Base-by-base conservation (phyloP, 2,329 filamentous ascomycete genomes). In the Neopestalotiopsis clavispora region DNA sequence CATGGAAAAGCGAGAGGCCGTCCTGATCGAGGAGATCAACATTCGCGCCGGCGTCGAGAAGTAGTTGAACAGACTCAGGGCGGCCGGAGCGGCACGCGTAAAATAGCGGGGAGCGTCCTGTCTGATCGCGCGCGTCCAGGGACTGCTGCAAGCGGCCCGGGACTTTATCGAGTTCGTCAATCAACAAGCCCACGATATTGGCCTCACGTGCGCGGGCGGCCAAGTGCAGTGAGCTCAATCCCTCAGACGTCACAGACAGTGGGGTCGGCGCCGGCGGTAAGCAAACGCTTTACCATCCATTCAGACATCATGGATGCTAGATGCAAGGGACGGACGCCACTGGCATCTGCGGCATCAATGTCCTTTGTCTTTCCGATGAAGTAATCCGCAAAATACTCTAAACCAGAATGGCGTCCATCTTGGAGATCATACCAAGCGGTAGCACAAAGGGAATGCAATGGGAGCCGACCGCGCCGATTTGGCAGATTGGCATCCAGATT, bases 161-260 rank as follows among this genome's bases (percentile, higher is more conserved):
- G 45, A 9, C 12, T 40, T 34, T 14, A 52, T 20, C 5, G 68
- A 63, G 58, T 30, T 58, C 70, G 3, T 68, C 69, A 1, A 80
- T 32, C 1, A 80, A 42, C 3, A 80, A 14, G 0, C 78, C 80
- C 0, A 83, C 70, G 2, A 76, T 74, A 28, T 83, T 82, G 57
- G 71, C 72, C 49, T 80, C 70, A 30, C 79, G 71, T 4, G 72
- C 69, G 13, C 77, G 75, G 4, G 80, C 75, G 1, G 82, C 80
- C 20, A 85, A 66, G 61, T 85, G 83, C 3, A 86, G 74, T 4
- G 79, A 73, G 4, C 77, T 83, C 59, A 80, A 71, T 0, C 79
- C 79, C 6, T 82, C 76, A 4, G 75, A 13, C 0, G 80, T 82
- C 0, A 63, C 30, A 1, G 72, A 69, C 0, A 64, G n/a, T 69